Evolutionary conservation across 192 early-diverging fungal genomes (phyloP).

Genomic region (Umbelopsis vinacea): DNA sequence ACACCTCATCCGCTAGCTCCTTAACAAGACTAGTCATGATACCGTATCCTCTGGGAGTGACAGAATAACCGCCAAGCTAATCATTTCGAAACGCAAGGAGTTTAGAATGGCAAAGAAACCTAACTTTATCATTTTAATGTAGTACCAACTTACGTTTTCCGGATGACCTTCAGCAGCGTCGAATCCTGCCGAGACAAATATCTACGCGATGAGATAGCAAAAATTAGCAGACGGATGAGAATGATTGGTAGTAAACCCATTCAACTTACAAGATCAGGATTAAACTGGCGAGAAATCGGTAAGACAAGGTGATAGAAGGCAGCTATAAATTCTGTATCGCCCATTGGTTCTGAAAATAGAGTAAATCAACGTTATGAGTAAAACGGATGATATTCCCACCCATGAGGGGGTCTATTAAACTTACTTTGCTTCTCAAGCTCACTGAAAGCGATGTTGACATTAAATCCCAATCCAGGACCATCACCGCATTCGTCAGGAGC

Average conservation of each 20-base stretch:
- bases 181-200: slow-evolving; percentile 74
- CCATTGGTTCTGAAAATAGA: slow-evolving; percentile 52
- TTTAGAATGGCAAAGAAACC: background rate
- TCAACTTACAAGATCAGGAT: slow-evolving; percentile 67
- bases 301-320: slow-evolving; percentile 70
- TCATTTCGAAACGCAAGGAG: background rate
- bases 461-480: slow-evolving; percentile 53
- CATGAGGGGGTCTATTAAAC: background rate
- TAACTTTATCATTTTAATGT: background rate
- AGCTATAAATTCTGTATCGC: slow-evolving; percentile 74
- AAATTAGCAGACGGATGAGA: background rate
- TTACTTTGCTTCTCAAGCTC: slow-evolving; percentile 48
- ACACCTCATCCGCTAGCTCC: slow-evolving; percentile 55
- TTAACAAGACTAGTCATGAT: slow-evolving; percentile 68
- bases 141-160: slow-evolving; percentile 46
- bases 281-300: slow-evolving; percentile 73
- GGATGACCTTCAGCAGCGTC: slow-evolving; percentile 75
- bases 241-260: too few relatives aligned
- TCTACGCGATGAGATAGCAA: slow-evolving; percentile 12
- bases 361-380: slow-evolving; percentile 1
- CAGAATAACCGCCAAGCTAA: slow-evolving; percentile 68
- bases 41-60: slow-evolving; percentile 69
- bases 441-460: slow-evolving; percentile 56
- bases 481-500: slow-evolving; percentile 61
- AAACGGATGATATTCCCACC: background rate